Evolutionary conservation across 192 early-diverging fungal species (phyloP), one percentile per base, ranked within the genome.

Genomic region (Podila clonocystis): DNA sequence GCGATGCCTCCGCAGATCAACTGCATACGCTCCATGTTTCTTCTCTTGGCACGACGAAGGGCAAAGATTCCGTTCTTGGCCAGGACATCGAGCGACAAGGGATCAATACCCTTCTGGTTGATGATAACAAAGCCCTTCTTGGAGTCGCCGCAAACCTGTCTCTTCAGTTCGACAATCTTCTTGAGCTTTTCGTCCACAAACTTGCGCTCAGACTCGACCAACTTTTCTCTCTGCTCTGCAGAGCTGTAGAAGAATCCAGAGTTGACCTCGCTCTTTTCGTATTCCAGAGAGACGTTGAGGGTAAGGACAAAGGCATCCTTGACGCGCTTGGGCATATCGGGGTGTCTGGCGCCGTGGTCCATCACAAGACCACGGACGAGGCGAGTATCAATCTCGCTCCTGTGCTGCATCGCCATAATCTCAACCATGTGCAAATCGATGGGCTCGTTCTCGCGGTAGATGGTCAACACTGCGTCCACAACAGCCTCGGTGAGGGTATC

Each of bases 391-490:
- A 94, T 96, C n/a, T 96, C 97, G 45, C 91, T 95, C 85, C 95
- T 95, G 89, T 99, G 97, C 92, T 93, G 91, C 98, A 99, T 98
- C 89, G 97, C 97, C 97, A 99, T 99, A 71, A 98, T 95, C 87
- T 99, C 98, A 12, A 99, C 96, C 98, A 99, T 99, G 76, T 98
- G 96, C 67, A 99, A 88, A 84, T 99, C 98, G 76, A 99, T 98
- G 11, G 97, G 97, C 63, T 94, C 80, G 24, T 89, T 94, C 33
- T 93, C 90, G 63, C 86, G 88, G 58, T 91, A 82, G 67, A 99
- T 96, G 28, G 94, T 87, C 83, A 98, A 82, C 41, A 99, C 97
- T 17, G 96, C 96, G 82, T 99, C 97, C 30, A 99, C 98, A 50
- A 98, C 91, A 30, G 97, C 98, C 82, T 99, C 96, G 33, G 95